Evolutionary conservation across 495 filamentous ascomycete species (phyloP).

Genomic region (Bombardia bombarda): DNA sequence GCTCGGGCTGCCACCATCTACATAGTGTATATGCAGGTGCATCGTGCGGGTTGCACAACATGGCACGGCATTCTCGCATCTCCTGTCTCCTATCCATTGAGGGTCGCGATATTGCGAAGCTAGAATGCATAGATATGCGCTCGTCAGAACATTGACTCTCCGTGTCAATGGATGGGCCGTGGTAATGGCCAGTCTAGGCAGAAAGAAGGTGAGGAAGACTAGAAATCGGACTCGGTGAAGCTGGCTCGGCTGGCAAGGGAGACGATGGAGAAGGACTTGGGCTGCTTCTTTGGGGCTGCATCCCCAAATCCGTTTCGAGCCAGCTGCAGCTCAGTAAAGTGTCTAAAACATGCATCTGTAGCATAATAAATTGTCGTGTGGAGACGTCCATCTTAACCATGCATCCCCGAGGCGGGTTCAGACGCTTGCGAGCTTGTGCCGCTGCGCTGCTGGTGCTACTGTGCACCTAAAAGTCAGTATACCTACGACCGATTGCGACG

Average conservation of each 20-base stretch:
- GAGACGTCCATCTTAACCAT: slow-evolving; percentile 8
- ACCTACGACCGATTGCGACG: no score
- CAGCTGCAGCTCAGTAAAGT: slow-evolving; percentile 18
- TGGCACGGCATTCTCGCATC: slow-evolving; percentile 12
- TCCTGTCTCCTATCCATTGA: neutral
- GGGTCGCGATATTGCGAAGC: slow-evolving; percentile 2
- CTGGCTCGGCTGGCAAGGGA: neutral
- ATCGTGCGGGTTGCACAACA: slow-evolving; percentile 20
- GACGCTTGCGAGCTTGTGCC: no score
- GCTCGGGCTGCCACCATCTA: slow-evolving; percentile 1
- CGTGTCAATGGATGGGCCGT: neutral
- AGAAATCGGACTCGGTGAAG: neutral
- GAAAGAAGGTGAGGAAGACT: neutral
- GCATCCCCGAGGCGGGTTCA: slow-evolving; percentile 8
- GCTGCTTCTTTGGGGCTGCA: slow-evolving; percentile 19
- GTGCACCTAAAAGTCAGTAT: no score
- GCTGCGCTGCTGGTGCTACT: slow-evolving; percentile 4
- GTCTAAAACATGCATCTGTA: slow-evolving; percentile 13
- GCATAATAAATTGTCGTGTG: slow-evolving; percentile 18
- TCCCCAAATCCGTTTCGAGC: slow-evolving; percentile 17
- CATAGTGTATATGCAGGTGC: slow-evolving; percentile 8
- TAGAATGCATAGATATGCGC: no score
- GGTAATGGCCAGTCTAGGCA: neutral
- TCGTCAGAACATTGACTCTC: no score
- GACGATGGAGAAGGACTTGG: neutral